Percentiles rank a stretch among this genome's conserved stretches.
phyloP scores from a whole-genome alignment of 1,284 basidiomycete species.

The Cystobasidium sp. region DNA sequence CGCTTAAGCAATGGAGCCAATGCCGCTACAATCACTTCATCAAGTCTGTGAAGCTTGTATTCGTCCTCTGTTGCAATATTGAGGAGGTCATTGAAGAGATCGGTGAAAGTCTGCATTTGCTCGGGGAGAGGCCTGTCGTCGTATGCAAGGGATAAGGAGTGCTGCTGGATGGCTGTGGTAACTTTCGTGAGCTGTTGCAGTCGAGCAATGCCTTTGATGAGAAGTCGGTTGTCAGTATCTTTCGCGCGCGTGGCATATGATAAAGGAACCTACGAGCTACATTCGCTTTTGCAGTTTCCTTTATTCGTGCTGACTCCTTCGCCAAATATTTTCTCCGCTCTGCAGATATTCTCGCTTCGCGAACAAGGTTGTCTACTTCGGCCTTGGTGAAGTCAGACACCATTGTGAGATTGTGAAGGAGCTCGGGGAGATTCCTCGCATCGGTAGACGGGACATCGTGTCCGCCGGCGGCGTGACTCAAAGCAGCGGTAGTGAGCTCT shows the following conservation, averaged over 20 bases:
- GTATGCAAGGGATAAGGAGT: slow-evolving; percentile 9
- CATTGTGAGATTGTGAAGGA: slow-evolving; percentile 89
- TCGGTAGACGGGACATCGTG: slow-evolving; percentile 69
- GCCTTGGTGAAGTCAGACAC: slow-evolving; percentile 79
- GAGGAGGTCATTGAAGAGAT: slow-evolving; percentile 71
- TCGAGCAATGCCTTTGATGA: slow-evolving; percentile 28
- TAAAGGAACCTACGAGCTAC: slow-evolving; percentile 45
- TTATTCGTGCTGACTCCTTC: slow-evolving; percentile 71
- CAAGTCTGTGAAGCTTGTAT: slow-evolving; percentile 76
- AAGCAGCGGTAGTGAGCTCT: slow-evolving; percentile 28
- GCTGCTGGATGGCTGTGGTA: slow-evolving; percentile 38
- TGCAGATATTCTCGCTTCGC: slow-evolving; percentile 81
- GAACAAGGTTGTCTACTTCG: slow-evolving; percentile 82
- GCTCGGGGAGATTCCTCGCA: slow-evolving; percentile 84
- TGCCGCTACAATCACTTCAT: slow-evolving; percentile 90
- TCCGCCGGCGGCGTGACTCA: slow-evolving; percentile 50
- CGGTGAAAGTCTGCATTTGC: slow-evolving; percentile 69
- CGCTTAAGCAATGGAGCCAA: slow-evolving; percentile 69
- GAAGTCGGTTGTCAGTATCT: not conserved
- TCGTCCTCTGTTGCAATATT: slow-evolving; percentile 69
- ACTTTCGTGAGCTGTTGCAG: slow-evolving; percentile 42
- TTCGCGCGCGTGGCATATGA: too few relatives aligned
- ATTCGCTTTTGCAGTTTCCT: slow-evolving; percentile 64
- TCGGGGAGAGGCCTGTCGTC: slow-evolving; percentile 22
- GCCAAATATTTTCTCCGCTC: slow-evolving; percentile 75